A percentile compares a stretch with the other conserved stretches of the same genome.
Conservation (phyloP, 2,329 filamentous ascomycete genomes). For the Pseudogymnoascus sp. region DNA sequence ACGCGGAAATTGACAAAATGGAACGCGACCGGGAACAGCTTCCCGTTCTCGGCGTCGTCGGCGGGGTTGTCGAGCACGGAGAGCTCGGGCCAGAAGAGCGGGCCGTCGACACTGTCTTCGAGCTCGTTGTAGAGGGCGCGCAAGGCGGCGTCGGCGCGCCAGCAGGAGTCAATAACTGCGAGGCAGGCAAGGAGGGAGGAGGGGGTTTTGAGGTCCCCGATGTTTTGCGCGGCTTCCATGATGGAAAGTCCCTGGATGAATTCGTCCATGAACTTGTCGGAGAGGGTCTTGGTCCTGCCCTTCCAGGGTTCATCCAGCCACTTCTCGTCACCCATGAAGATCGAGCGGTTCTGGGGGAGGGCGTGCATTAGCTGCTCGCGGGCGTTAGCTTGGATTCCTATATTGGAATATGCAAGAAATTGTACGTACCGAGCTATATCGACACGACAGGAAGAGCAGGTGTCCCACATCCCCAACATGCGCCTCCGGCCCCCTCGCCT, state of each 20-base stretch:
- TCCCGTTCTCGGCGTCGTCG: conserved; percentile 12
- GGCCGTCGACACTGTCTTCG: conserved; percentile 19
- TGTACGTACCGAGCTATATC: conserved; percentile 21
- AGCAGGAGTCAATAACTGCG: conserved; percentile 22
- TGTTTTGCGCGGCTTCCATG: conserved; percentile 17
- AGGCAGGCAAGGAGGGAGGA: conserved; percentile 17
- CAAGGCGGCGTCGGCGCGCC: conserved; percentile 26
- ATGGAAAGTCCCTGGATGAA: conserved; percentile 24
- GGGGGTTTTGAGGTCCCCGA: conserved; percentile 16
- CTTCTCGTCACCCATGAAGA: conserved; percentile 24
- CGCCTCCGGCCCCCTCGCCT: conserved; percentile 28
- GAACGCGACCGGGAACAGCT: conserved; percentile 28
- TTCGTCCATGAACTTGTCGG: conserved; percentile 28
- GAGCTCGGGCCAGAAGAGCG: conserved; percentile 28
- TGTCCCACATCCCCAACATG: conserved; percentile 29
- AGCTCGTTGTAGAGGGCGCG: conserved; percentile 23
- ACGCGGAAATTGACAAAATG: conserved; percentile 25
- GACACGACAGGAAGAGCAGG: conserved; percentile 29
- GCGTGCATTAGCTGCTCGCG: conserved; percentile 26
- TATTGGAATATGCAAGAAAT: background rate
- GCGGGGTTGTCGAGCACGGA: conserved; percentile 15
- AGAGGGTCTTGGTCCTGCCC: conserved; percentile 21
- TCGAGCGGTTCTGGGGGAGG: conserved; percentile 21
- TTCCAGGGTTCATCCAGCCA: conserved; percentile 30
- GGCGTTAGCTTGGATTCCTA: background rate